Conservation (phyloP, 2,329 filamentous ascomycete species). For the Karstenula rhodostoma region DNA sequence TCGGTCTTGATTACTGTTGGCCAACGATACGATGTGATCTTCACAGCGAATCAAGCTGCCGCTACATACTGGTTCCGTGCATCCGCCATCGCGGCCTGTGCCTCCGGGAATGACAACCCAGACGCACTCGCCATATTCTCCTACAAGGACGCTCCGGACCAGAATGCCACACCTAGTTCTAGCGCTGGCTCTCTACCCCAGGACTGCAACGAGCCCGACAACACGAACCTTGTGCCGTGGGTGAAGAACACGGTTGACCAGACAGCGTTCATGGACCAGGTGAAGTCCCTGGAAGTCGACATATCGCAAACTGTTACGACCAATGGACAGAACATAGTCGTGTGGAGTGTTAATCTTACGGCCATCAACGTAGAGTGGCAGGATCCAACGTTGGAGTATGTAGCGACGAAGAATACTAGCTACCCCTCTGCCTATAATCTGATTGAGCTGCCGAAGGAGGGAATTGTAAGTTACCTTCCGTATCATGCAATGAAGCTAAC, state of each 20-base stretch:
- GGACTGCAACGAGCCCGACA: conserved; percentile 43
- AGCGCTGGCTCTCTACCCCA: conserved; percentile 15
- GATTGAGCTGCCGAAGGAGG: conserved; percentile 49
- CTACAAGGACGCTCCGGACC: conserved; percentile 4
- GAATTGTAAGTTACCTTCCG: conserved; percentile 44
- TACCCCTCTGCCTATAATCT: conserved; percentile 52
- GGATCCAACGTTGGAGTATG: conserved; percentile 54
- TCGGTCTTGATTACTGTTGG: conserved; percentile 50
- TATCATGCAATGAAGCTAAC: conserved; percentile 22
- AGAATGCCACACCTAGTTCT: conserved; percentile 8
- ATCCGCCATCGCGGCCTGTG: conserved; percentile 45
- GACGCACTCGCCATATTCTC: conserved; percentile 19
- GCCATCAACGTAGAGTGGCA: conserved; percentile 55
- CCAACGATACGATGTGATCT: conserved; percentile 56
- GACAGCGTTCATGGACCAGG: conserved; percentile 39
- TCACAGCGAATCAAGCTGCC: conserved; percentile 50
- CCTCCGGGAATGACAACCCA: conserved; percentile 42
- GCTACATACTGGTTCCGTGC: conserved; percentile 56
- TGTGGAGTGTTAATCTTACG: conserved; percentile 52
- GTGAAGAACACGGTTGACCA: conserved; percentile 44
- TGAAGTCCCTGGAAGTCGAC: conserved; percentile 43
- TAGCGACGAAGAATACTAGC: conserved; percentile 51
- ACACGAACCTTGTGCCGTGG: conserved; percentile 33
- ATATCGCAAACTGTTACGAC: conserved; percentile 41
- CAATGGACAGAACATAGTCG: conserved; percentile 49